Percentiles rank a stretch among this genome's conserved stretches.
phyloP scores from a whole-genome alignment of 495 filamentous ascomycete species.

The Hypomontagnella submonticulosa region DNA sequence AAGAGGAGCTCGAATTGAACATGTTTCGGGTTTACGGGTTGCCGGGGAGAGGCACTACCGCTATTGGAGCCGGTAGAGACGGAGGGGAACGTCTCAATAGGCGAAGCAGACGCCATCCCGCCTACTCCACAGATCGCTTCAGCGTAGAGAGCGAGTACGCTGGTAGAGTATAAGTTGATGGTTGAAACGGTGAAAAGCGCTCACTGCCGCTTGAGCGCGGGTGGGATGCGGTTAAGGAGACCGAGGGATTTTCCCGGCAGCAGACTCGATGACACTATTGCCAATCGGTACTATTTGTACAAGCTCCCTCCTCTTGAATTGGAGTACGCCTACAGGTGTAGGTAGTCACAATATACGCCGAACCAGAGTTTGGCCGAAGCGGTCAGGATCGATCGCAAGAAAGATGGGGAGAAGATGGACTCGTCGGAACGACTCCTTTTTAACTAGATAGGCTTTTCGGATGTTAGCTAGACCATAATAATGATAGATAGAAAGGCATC shows the following conservation, averaged over 20 bases:
- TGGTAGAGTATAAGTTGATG: conserved; percentile 22
- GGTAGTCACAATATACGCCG: conserved; percentile 29
- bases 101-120: conserved; percentile 61
- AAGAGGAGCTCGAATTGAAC: conserved; percentile 88
- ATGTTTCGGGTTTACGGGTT: conserved; percentile 71
- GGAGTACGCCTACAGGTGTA: conserved; percentile 17
- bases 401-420: conserved; percentile 27
- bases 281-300: conserved; percentile 29
- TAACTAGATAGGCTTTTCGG: conserved; percentile 15
- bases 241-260: conserved; percentile 33
- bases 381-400: conserved; percentile 48
- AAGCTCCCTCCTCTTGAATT: conserved; percentile 17
- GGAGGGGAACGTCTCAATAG: conserved; percentile 48
- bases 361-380: conserved; percentile 24
- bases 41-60: conserved; percentile 59
- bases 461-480: conserved; percentile 14
- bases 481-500: not conserved
- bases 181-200: conserved; percentile 45
- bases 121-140: conserved; percentile 47
- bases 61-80: conserved; percentile 49
- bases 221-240: conserved; percentile 26
- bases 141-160: conserved; percentile 34
- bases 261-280: conserved; percentile 40
- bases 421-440: conserved; percentile 19
- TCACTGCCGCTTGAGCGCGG: conserved; percentile 39